Percentiles rank a stretch among this genome's conserved stretches.
Conservation (phyloP, 2,329 filamentous ascomycete species). For the Harringtonia aguacate region DNA sequence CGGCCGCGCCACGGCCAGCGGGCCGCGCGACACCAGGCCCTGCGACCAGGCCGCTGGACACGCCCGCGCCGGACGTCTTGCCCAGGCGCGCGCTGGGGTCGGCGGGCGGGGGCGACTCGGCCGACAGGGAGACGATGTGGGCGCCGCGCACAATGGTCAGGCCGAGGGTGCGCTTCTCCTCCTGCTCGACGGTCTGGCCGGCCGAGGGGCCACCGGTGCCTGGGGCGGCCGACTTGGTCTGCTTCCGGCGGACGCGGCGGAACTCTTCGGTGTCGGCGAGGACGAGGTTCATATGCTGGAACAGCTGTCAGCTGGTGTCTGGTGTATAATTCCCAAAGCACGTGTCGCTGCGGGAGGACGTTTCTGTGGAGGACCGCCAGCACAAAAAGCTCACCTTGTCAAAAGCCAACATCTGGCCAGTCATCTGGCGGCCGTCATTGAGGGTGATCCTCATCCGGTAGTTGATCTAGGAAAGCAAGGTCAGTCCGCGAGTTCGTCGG, state of each 20-base stretch:
- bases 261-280: constrained; percentile 98
- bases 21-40: constrained; percentile 87
- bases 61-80: constrained; percentile 58
- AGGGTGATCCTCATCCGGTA: constrained; percentile 97
- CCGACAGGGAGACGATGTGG: constrained; percentile 87
- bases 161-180: constrained; percentile 96
- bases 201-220: constrained; percentile 29
- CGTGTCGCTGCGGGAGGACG: background rate
- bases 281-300: constrained; percentile 94
- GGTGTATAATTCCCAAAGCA: background rate
- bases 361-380: background rate
- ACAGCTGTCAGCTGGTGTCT: background rate
- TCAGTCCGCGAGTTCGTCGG: background rate
- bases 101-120: constrained; percentile 89
- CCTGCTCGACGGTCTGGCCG: constrained; percentile 67
- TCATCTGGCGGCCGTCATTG: constrained; percentile 92
- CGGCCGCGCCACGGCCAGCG: constrained; percentile 67
- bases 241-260: constrained; percentile 78
- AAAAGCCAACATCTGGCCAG: constrained; percentile 95
- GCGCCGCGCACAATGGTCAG: constrained; percentile 90
- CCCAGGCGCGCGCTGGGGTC: constrained; percentile 87
- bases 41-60: constrained; percentile 60
- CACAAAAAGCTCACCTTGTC: constrained; percentile 51
- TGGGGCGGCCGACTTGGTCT: constrained; percentile 59
- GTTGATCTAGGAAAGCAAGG: constrained; percentile 63